phyloP scores from a whole-genome alignment of 2,329 filamentous ascomycete genomes.

The Diaporthe destruens region DNA sequence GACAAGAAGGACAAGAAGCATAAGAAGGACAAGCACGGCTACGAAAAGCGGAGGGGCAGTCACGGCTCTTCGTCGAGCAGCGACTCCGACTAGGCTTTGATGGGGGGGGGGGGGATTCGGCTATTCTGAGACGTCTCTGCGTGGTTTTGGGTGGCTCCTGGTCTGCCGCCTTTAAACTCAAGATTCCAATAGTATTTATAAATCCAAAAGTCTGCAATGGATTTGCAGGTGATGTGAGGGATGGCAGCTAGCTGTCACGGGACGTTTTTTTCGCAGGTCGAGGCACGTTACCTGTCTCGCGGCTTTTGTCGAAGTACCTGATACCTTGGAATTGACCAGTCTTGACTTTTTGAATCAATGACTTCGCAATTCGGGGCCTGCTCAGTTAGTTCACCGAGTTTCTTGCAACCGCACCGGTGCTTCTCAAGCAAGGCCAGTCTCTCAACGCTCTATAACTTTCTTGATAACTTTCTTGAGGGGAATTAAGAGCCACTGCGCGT shows the following conservation, averaged over 20 bases:
- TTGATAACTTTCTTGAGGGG: no score
- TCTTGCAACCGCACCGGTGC: no score
- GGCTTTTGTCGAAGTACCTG: not conserved
- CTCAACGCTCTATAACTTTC: no score
- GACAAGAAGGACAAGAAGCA: slow-evolving; percentile 40
- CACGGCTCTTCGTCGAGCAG: slow-evolving; percentile 30
- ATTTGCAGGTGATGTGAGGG: no score
- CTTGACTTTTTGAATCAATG: not conserved
- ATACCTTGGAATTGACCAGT: not conserved
- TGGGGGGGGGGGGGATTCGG: no score
- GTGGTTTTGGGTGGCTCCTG: no score
- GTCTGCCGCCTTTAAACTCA: no score
- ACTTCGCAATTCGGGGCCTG: no score
- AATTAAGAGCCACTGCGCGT: no score
- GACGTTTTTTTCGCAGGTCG: no score
- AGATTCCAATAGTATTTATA: not conserved
- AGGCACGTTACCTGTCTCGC: not conserved
- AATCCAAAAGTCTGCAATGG: not conserved
- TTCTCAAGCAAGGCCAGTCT: no score
- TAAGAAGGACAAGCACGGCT: slow-evolving; percentile 6
- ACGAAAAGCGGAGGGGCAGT: slow-evolving; percentile 38
- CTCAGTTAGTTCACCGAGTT: no score
- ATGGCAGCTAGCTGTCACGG: not conserved
- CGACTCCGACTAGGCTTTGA: slow-evolving; percentile 22
- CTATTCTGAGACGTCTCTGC: not conserved